Base-by-base conservation (phyloP, 116 monocot genomes). In the Iris pallida region DNA sequence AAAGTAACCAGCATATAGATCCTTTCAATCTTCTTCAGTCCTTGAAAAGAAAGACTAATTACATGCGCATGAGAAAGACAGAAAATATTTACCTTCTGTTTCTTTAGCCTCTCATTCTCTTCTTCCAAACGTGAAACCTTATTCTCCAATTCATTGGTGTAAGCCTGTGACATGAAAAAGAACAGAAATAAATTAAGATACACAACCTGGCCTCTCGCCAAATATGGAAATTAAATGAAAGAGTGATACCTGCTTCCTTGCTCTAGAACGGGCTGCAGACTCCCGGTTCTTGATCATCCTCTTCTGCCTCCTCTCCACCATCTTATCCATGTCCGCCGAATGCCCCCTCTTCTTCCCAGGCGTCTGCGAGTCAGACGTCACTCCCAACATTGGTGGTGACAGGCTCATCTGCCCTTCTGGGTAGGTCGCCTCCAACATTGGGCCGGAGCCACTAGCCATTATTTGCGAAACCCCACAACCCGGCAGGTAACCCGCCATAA, bases 251-350 rank as follows among this genome's bases (percentile, higher is more conserved):
- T 94, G 94, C 66, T 90, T 94, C 74, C 87, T 73, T 8, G 94
- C 94, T 55, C 94, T 72, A 16, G 94, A 94, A 52, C 94, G 73
- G 2, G 90, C 90, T 20, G 94, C 94, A 2, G 94, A 94, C 75
- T 94, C 93, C 47, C 93, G 61, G 61, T 90, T 94, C 68, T 90
- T 94, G 59, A 94, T 90, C 95, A 90, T 90, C 79, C 90, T 94
- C 81, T 90, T 94, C 76, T 85, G 85, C 78, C 83, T 85, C 75
- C 90, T 86, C 73, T 96, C 96, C 51, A 86, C 89, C 4, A 76
- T 61, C 83, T 91, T 86, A 65, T 87, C 87, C 18, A 7, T 63
- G 8, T 65, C 84, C 10, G 71, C 20, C 4, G 71, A 63, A 4
- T 71, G 63, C 10, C 66, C 53, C 42, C 86, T 47, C 47, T 91